Base-by-base conservation (phyloP, 2,329 filamentous ascomycete genomes). In the Zymoseptoria crescenta region DNA sequence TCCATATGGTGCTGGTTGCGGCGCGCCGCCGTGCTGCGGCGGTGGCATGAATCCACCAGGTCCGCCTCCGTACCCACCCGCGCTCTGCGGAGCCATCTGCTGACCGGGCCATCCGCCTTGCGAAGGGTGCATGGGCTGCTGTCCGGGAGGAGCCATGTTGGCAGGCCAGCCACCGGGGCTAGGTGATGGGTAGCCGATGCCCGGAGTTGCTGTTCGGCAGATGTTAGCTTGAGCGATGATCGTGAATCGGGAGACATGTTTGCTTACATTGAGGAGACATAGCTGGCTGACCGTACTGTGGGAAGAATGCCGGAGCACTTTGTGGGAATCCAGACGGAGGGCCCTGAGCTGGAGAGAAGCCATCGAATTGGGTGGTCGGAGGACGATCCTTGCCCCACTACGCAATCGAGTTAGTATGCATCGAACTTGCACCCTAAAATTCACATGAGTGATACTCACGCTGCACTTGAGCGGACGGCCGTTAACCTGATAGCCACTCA, bases 341-440 rank as follows among this genome's bases (percentile, higher is more conserved):
- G 69, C 86, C 89, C 73, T 92, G 89, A 56, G 92, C 87, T 68
- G 88, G 86, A 73, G 89, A 93, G 59, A 59, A 67, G 68, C 90
- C 89, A 69, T 96, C 95, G 67, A 87, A 88, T 70, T 88, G 82
- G 67, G 86, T 83, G 69, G 85, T 91, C 28, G 94, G 91, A 56
- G 92, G 91, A 78, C 96, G 96, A 77, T 99, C 94, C 79, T 99
- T 99, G 74, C 94, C 94, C 94, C 94, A 99, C 93, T 97, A 72
- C 48, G 68, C 66, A 62, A 54, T 66, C 6, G 16, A 66, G 61
- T 70, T 77, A 59, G 65, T 60, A 62, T 65, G 35, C 62, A 54
- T 65, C n/a, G 35, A 66, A 61, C 69, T 78, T 58, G 65, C 60
- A 61, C 64, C 57, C 28, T n/a, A 3, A 1, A 10, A 27, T 29